Conservation (phyloP, 176 grass and related monocot species). For the Cocos nucifera region DNA sequence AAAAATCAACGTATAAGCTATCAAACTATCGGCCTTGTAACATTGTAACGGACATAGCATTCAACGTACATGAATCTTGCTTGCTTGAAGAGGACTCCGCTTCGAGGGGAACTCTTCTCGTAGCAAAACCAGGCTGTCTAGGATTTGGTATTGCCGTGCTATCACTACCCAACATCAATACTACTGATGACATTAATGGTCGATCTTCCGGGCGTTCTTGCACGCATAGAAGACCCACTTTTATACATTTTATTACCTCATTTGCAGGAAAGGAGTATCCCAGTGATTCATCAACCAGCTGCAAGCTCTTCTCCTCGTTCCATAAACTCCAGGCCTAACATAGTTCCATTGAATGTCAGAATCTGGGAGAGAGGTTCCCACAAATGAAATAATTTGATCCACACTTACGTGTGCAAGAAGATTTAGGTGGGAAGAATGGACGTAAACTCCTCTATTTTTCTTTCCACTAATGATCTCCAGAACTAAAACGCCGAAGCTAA, state of each 20-base stretch:
- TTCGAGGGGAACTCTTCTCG: slow-evolving; percentile 34
- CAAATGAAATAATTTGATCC: not conserved
- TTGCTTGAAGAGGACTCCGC: slow-evolving; percentile 44
- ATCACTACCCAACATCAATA: slow-evolving; percentile 44
- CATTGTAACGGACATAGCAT: slow-evolving; percentile 31
- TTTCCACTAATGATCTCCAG: slow-evolving; percentile 63
- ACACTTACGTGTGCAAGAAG: slow-evolving; percentile 49
- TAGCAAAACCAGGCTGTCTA: slow-evolving; percentile 51
- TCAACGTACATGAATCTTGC: slow-evolving; percentile 26
- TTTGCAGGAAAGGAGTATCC: slow-evolving; percentile 30
- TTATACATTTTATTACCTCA: slow-evolving; percentile 40
- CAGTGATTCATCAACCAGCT: slow-evolving; percentile 49
- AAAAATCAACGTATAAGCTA: no score
- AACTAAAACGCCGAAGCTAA: slow-evolving; percentile 57
- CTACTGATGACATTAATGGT: slow-evolving; percentile 44
- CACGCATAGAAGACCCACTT: slow-evolving; percentile 43
- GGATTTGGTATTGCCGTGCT: slow-evolving; percentile 33
- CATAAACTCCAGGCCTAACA: slow-evolving; percentile 58
- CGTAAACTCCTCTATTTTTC: slow-evolving; percentile 52
- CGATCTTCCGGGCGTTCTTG: slow-evolving; percentile 59
- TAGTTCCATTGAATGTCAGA: not conserved
- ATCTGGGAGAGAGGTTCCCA: no score
- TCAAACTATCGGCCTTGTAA: slow-evolving; percentile 37
- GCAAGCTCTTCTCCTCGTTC: slow-evolving; percentile 33
- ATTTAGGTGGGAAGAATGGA: slow-evolving; percentile 30